These are phyloP conservation scores for Chlorella vulgaris DNA, from an alignment of 139 green algal genomes.

Conservation along the genomic window DNA sequence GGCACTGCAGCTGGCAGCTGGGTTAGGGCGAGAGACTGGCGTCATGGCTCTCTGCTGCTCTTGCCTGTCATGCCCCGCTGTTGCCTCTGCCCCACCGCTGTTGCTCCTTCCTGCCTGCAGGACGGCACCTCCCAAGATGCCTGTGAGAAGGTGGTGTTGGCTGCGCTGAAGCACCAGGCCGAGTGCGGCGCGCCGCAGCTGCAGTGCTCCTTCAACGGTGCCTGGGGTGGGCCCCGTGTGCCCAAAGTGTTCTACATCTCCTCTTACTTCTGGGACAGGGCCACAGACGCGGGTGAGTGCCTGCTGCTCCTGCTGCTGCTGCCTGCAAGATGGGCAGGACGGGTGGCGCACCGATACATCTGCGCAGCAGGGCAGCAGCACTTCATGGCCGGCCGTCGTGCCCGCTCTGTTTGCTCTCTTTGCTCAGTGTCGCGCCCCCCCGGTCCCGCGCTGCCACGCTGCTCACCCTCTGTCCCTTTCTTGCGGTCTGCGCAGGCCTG, in stretches of 20 bases:
- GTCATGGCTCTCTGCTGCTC: neutral
- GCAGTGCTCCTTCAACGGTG: constrained; percentile 93
- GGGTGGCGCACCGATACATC: too few species aligned
- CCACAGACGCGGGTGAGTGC: constrained; percentile 53
- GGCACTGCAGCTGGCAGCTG: neutral
- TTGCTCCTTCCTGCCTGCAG: neutral
- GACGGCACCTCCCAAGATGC: constrained; percentile 20
- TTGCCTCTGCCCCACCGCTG: neutral
- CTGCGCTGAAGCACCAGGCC: constrained; percentile 46
- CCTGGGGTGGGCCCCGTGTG: constrained; percentile 75
- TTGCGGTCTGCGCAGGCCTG: constrained; percentile 25
- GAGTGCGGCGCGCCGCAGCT: constrained; percentile 63
- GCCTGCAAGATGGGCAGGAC: too few species aligned
- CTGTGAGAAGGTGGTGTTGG: constrained; percentile 45
- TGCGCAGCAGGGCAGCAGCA: too few species aligned
- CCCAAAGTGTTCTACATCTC: constrained; percentile 84
- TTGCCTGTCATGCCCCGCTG: neutral
- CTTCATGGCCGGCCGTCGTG: too few species aligned
- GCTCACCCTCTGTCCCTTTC: neutral
- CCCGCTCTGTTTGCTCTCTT: too few species aligned
- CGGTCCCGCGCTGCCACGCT: too few species aligned
- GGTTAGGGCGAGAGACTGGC: neutral
- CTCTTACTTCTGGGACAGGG: constrained; percentile 97
- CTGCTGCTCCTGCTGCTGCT: neutral
- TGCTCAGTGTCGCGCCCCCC: too few species aligned